These are phyloP conservation scores for Thalassiosira oceanica DNA, from an alignment of 352 stramenopile species.

Conservation along the genomic window DNA sequence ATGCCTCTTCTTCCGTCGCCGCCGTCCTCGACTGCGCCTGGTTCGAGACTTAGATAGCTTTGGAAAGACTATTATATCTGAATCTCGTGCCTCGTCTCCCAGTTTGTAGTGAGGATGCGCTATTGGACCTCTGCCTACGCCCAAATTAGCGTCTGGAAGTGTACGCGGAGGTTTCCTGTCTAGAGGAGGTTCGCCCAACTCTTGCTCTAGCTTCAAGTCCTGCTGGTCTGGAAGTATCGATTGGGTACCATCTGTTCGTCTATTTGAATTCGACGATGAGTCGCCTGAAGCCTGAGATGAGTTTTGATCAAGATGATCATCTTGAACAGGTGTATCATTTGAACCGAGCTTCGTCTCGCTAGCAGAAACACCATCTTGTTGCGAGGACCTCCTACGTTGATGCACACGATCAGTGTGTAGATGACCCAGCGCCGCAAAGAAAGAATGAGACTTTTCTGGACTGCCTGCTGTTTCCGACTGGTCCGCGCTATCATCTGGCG, in stretches of 20 bases:
- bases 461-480: not conserved
- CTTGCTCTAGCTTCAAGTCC: not conserved
- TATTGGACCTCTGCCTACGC: constrained; percentile 12
- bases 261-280: not conserved
- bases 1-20: not conserved
- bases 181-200: not conserved
- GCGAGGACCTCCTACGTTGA: no score
- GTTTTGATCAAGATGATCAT: no score
- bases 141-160: no score
- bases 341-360: no score
- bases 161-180: not conserved
- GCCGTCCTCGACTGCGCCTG: constrained; percentile 1
- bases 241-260: not conserved
- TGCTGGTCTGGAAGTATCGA: not conserved
- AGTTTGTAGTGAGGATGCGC: constrained; percentile 34
- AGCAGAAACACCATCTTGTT: no score
- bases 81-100: constrained; percentile 21
- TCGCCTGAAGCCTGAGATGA: not conserved
- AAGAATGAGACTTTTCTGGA: no score
- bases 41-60: constrained; percentile 3
- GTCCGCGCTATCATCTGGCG: not conserved
- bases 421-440: no score
- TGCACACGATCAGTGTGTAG: no score
- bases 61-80: constrained; percentile 38
- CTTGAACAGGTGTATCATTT: no score